Evolutionary conservation across 2,329 filamentous ascomycete genomes (phyloP).

Genomic region (Capronia epimyces): DNA sequence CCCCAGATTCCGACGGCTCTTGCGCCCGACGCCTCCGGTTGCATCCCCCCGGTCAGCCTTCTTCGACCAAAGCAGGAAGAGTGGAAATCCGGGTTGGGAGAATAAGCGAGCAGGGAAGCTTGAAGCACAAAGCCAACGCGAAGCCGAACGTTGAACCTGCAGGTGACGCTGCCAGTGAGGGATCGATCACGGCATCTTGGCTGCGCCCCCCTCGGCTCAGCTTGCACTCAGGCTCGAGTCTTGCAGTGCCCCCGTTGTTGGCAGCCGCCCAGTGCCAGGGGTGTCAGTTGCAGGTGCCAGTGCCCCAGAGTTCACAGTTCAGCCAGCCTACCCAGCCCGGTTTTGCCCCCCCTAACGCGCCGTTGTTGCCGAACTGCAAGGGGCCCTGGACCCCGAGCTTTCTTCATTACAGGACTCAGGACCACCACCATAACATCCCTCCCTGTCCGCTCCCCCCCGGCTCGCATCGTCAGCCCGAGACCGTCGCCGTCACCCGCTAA

Average conservation of each 20-base stretch:
- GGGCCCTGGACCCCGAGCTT: not conserved
- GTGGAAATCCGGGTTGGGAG: not conserved
- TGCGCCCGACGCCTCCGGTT: not conserved
- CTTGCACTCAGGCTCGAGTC: not conserved
- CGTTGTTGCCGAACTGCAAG: not conserved
- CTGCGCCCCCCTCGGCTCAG: not conserved
- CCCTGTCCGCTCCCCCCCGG: conserved; percentile 8
- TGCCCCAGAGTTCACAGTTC: not conserved
- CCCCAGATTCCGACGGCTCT: not conserved
- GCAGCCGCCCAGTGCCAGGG: not conserved
- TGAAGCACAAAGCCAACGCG: not conserved
- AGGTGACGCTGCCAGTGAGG: not conserved
- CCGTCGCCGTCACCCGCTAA: conserved; percentile 20
- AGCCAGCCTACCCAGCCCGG: not conserved
- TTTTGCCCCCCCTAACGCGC: not conserved
- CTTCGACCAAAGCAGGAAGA: not conserved
- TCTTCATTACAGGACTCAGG: conserved; percentile 1
- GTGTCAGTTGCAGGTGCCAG: not conserved
- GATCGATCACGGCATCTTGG: not conserved
- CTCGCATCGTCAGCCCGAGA: conserved; percentile 18
- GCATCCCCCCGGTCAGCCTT: not conserved
- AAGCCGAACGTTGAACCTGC: not conserved
- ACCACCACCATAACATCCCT: too few relatives aligned
- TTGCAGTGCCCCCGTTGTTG: not conserved
- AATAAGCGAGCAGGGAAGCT: not conserved